Conservation (phyloP, 805 yeast species). For the Candida saitoana region DNA sequence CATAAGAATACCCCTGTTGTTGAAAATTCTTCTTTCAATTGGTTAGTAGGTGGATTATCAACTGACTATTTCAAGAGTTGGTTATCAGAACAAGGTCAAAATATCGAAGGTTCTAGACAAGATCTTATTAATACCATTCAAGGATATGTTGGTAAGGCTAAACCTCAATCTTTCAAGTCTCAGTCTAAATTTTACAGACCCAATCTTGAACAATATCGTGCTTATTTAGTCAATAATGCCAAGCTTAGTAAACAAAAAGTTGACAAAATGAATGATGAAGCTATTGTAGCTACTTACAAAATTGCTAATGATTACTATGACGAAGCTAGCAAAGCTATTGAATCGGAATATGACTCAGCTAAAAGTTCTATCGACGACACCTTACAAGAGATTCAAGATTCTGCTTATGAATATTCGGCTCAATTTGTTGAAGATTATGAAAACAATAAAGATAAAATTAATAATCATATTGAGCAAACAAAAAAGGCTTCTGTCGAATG, state of each 20-base stretch:
- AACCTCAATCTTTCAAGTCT: constrained; percentile 10
- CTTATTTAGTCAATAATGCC: constrained; percentile 18
- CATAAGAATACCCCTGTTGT: constrained; percentile 33
- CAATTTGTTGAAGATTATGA: constrained; percentile 9
- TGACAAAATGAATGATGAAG: constrained; percentile 14
- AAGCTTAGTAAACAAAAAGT: constrained; percentile 9
- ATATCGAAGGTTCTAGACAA: constrained; percentile 20
- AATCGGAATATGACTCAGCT: constrained; percentile 8
- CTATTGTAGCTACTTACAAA: constrained; percentile 13
- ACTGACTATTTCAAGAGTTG: constrained; percentile 37
- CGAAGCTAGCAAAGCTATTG: constrained; percentile 15
- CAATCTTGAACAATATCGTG: constrained; percentile 12
- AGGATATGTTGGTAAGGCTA: constrained; percentile 6
- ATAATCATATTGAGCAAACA: constrained; percentile 11
- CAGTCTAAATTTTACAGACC: constrained; percentile 19
- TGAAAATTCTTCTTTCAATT: constrained; percentile 18
- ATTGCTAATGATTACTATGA: constrained; percentile 17
- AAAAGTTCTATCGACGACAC: constrained; percentile 13
- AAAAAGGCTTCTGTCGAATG: constrained; percentile 12
- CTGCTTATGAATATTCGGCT: constrained; percentile 17
- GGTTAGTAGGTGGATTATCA: constrained; percentile 33
- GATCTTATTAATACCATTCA: constrained; percentile 15
- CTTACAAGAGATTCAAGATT: constrained; percentile 14
- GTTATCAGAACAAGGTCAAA: constrained; percentile 29
- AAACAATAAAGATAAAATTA: constrained; percentile 7